Conservation (phyloP, 176 grass and related monocot genomes). For the Eremochloa ophiuroides region DNA sequence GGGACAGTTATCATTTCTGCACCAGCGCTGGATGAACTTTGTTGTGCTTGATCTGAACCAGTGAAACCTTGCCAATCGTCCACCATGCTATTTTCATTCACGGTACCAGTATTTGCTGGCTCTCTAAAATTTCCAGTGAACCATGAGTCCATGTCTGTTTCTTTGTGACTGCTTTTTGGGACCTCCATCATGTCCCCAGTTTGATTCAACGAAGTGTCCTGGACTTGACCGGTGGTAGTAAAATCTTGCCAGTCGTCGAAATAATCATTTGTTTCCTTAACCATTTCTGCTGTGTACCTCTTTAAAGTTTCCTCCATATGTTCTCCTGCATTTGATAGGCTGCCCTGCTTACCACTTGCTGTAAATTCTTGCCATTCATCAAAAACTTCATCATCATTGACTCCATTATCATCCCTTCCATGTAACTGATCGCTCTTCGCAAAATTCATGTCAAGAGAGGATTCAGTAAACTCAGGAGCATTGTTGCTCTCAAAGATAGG, state of each 20-base stretch:
- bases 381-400: conserved; percentile 39
- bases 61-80: conserved; percentile 51
- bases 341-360: conserved; percentile 30
- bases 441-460: conserved; percentile 24
- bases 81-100: conserved; percentile 29
- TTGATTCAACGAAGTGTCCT: conserved; percentile 9
- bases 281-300: conserved; percentile 15
- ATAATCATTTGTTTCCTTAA: conserved; percentile 39
- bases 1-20: conserved; percentile 24
- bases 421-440: conserved; percentile 6
- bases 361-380: conserved; percentile 61
- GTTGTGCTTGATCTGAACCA: conserved; percentile 38
- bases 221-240: conserved; percentile 36
- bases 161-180: conserved; percentile 21
- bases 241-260: conserved; percentile 73
- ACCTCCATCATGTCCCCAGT: conserved; percentile 14
- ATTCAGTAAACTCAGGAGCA: conserved; percentile 26
- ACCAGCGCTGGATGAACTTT: conserved; percentile 24
- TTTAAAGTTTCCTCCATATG: conserved; percentile 5
- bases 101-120: conserved; percentile 13
- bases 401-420: conserved; percentile 24
- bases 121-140: conserved; percentile 30
- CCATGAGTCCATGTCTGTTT: conserved; percentile 41
- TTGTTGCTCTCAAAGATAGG: background rate
- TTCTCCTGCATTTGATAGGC: conserved; percentile 18